A percentile compares a stretch with the other conserved stretches of the same genome.
These are phyloP conservation scores for Penicillium griseofulvum DNA, from an alignment of 2,329 filamentous ascomycete genomes.

Conservation along the genomic window DNA sequence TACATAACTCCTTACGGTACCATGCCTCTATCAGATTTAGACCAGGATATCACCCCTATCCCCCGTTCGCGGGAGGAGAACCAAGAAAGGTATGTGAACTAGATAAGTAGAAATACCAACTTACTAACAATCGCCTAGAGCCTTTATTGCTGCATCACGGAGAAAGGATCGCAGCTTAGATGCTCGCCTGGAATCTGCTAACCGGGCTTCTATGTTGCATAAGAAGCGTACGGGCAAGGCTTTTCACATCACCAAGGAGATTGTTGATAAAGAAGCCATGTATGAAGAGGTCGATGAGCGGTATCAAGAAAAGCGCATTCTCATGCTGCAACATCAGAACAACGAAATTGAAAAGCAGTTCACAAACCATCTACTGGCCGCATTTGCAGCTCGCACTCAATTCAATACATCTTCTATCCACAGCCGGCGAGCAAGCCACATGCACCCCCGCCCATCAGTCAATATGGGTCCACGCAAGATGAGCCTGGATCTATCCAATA, in stretches of 20 bases:
- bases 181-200: conserved; percentile 81
- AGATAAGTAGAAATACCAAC: neutral
- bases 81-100: conserved; percentile 41
- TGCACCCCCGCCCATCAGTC: conserved; percentile 28
- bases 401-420: conserved; percentile 23
- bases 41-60: conserved; percentile 33
- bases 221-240: conserved; percentile 80
- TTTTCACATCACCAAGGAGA: conserved; percentile 77
- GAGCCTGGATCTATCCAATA: conserved; percentile 34
- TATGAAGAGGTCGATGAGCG: conserved; percentile 94
- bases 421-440: conserved; percentile 26
- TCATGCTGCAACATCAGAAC: conserved; percentile 40
- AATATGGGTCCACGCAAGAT: conserved; percentile 33
- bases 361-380: conserved; percentile 36
- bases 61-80: conserved; percentile 45
- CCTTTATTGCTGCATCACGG: conserved; percentile 87
- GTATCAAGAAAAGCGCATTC: conserved; percentile 41
- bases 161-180: conserved; percentile 83
- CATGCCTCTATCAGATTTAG: conserved; percentile 27
- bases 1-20: neutral
- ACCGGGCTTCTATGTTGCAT: conserved; percentile 86
- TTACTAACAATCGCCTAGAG: conserved; percentile 49
- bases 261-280: conserved; percentile 89
- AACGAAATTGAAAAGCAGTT: conserved; percentile 39
- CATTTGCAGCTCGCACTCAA: conserved; percentile 28